Conservation (phyloP, 495 filamentous ascomycete genomes). For the Entonaema liquescens region DNA sequence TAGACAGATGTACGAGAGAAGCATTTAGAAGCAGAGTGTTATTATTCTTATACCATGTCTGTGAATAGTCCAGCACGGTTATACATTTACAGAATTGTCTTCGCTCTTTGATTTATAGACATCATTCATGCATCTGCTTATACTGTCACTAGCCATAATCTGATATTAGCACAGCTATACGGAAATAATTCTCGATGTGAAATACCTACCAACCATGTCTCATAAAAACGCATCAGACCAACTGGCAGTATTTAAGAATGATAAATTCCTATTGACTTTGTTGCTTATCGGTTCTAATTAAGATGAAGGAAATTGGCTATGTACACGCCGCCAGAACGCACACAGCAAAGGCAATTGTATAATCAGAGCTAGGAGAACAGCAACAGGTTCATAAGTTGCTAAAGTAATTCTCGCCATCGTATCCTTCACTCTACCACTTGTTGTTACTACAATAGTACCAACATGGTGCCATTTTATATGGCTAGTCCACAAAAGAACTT, state of each 20-base stretch:
- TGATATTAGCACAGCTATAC: no score
- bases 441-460: slow-evolving; percentile 1
- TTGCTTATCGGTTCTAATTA: slow-evolving; percentile 3
- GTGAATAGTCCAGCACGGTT: background rate
- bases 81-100: background rate
- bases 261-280: background rate
- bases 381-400: background rate
- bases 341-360: slow-evolving; percentile 12
- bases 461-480: background rate
- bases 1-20: background rate
- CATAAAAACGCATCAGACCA: no score
- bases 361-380: background rate
- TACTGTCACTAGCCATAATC: no score
- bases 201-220: background rate
- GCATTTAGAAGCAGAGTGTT: background rate
- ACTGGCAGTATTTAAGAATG: background rate
- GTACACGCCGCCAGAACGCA: slow-evolving; percentile 15
- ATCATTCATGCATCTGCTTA: no score
- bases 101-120: background rate
- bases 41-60: background rate
- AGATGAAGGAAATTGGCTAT: slow-evolving; percentile 10
- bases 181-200: background rate
- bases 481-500: background rate
- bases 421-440: slow-evolving; percentile 1
- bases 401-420: background rate